Percentiles rank a stretch among this genome's conserved stretches.
Evolutionary conservation across 225 moss, liverwort and hornwort genomes (phyloP).

Genomic region (Anthoceros angustus): DNA sequence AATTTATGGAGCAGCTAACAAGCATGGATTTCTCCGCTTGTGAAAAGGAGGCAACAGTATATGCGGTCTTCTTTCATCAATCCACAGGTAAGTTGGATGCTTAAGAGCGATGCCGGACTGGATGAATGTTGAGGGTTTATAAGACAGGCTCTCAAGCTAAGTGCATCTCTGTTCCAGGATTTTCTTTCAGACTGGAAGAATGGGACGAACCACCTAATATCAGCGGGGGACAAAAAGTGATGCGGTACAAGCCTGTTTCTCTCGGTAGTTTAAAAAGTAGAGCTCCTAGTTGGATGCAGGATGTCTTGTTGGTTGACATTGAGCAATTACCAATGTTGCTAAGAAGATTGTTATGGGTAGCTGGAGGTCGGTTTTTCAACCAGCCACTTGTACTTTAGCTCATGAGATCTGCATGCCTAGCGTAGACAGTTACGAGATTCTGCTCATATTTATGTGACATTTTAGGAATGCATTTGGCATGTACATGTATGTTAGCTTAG

Average conservation of each 20-base stretch:
- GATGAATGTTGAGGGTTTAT: too few relatives aligned
- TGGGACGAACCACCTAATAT: neutral
- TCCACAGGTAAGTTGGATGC: neutral
- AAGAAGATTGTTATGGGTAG: slow-evolving; percentile 3
- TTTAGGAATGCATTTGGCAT: too few relatives aligned
- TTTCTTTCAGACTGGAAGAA: slow-evolving; percentile 1
- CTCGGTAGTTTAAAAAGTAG: neutral
- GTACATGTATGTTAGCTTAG: too few relatives aligned
- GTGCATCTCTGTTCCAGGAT: neutral
- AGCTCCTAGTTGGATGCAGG: neutral
- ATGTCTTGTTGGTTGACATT: neutral
- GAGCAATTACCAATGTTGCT: neutral
- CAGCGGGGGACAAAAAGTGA: neutral
- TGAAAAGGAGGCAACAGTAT: neutral
- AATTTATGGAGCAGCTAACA: neutral
- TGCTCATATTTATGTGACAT: too few relatives aligned
- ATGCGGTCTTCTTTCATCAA: neutral
- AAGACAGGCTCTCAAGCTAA: neutral
- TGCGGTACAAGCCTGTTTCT: neutral
- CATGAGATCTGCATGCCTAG: neutral
- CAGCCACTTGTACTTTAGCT: slow-evolving; percentile 1
- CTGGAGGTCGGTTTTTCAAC: neutral
- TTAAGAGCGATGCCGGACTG: too few relatives aligned
- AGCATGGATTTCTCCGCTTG: neutral
- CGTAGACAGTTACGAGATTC: too few relatives aligned